Evolutionary conservation across 129 eudicot species (phyloP), one percentile per base, ranked within the genome.

Genomic region (Saposhnikovia divaricata): DNA sequence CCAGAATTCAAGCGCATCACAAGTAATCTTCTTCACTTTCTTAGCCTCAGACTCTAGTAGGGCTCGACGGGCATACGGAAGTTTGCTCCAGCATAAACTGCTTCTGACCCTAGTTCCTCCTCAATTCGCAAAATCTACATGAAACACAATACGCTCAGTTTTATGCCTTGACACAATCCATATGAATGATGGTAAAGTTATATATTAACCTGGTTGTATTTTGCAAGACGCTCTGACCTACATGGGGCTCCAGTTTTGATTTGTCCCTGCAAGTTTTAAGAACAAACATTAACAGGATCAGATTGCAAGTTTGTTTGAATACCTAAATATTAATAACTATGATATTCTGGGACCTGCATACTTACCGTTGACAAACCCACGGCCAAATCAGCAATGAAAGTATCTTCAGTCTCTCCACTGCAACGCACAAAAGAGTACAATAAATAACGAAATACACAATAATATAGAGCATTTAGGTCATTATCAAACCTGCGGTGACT

Each of bases 211-310:
- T 94, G 97, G 78, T 89, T 89, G 87, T 91, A 89, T 81, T 91
- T 90, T 47, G 96, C 97, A 72, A 91, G 91, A 79, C 96, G 96
- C 84, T 91, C 98, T n/a, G 98, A 93, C 81, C 98, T 89, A 86
- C 98, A 93, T 19, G 97, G 98, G 50, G 98, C 98, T 80, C 98
- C 98, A 21, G 98, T 93, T 89, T 93, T 93, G 82, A 93, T 93
- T 88, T 93, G 98, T 25, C 98, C 98, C 98, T 93, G 88, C 15
- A n/a, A 78, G 47, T 16, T 44, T 48, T 45, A 15, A 6, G 14
- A 14, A 46, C 4, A 23, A 45, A 31, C 6, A 63, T 12, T 47
- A 57, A 78, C 38, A 48, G 75, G 9, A 79, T 74, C n/a, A 40
- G 19, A 43, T 48, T 16, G 27, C 15, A 38, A 73, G 40, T 53